phyloP scores from a whole-genome alignment of 331 rosid genomes.

The Erythrophleum ivorense region DNA sequence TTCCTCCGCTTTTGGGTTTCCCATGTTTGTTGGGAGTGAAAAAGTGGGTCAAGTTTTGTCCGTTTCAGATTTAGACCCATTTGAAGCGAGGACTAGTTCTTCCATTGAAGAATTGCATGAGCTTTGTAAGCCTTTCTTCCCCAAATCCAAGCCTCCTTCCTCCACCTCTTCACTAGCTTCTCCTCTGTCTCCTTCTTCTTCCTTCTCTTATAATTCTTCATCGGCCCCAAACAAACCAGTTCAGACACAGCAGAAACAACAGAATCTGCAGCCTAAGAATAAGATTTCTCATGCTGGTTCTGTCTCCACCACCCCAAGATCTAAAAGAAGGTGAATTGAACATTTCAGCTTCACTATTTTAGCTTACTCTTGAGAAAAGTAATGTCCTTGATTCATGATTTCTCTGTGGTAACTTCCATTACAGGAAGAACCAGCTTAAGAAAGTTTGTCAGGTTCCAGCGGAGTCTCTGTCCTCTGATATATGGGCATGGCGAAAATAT shows the following conservation, averaged over 20 bases:
- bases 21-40: conserved; percentile 33
- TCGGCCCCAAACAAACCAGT: conserved; percentile 45
- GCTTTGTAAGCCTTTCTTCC: conserved; percentile 82
- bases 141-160: conserved; percentile 53
- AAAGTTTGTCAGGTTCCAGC: conserved; percentile 84
- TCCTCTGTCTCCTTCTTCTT: conserved; percentile 27
- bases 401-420: background rate
- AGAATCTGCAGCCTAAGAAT: conserved; percentile 21
- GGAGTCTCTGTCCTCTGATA: conserved; percentile 81
- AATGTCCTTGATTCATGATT: conserved; percentile 17
- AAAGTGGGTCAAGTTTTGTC: conserved; percentile 43
- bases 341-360: background rate
- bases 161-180: conserved; percentile 30
- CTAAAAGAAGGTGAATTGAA: conserved; percentile 77
- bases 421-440: conserved; percentile 90
- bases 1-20: conserved; percentile 44
- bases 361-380: background rate
- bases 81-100: conserved; percentile 39
- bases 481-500: conserved; percentile 99
- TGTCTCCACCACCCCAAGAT: conserved; percentile 56
- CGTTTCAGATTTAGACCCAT: conserved; percentile 56
- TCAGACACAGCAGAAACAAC: conserved; percentile 40
- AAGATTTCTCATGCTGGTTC: conserved; percentile 53
- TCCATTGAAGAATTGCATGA: conserved; percentile 70
- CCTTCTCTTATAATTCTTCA: conserved; percentile 43